Conservation (phyloP, 169 alveolate species). For the Miamiensis avidus region DNA sequence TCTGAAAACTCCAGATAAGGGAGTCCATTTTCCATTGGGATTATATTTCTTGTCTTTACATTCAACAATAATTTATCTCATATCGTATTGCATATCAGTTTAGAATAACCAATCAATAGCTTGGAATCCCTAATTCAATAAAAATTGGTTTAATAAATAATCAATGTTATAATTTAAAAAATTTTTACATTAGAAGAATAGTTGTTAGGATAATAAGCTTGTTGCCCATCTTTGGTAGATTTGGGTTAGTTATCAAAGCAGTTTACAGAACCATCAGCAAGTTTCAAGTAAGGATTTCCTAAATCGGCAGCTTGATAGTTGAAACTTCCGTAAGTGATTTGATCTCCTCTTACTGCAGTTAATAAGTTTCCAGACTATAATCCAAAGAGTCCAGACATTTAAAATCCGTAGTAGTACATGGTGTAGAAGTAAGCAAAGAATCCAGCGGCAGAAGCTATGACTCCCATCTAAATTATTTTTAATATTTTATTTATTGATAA, state of each 20-base stretch:
- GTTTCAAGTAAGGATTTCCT: neutral
- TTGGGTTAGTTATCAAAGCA: neutral
- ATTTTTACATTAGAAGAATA: neutral
- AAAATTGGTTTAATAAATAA: too few relatives aligned
- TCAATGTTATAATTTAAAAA: too few relatives aligned
- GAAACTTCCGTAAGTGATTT: neutral
- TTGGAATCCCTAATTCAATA: neutral
- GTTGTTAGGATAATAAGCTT: neutral
- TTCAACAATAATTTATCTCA: conserved; percentile 20
- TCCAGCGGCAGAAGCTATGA: conserved; percentile 64
- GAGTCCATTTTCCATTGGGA: neutral
- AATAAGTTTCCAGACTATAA: neutral
- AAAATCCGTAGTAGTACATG: conserved; percentile 47
- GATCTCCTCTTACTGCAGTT: conserved; percentile 9
- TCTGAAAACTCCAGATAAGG: neutral
- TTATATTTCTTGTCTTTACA: neutral
- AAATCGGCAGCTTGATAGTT: neutral
- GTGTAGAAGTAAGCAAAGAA: conserved; percentile 72
- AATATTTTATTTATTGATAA: too few relatives aligned
- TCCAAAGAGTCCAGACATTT: neutral
- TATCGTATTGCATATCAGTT: conserved; percentile 21
- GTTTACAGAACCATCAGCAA: neutral
- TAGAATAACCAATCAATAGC: conserved; percentile 5
- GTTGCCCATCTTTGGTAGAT: neutral
- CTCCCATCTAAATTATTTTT: too few relatives aligned